Evolutionary conservation across 2,329 filamentous ascomycete species (phyloP).

Genomic region (Aspergillus ochraceus): DNA sequence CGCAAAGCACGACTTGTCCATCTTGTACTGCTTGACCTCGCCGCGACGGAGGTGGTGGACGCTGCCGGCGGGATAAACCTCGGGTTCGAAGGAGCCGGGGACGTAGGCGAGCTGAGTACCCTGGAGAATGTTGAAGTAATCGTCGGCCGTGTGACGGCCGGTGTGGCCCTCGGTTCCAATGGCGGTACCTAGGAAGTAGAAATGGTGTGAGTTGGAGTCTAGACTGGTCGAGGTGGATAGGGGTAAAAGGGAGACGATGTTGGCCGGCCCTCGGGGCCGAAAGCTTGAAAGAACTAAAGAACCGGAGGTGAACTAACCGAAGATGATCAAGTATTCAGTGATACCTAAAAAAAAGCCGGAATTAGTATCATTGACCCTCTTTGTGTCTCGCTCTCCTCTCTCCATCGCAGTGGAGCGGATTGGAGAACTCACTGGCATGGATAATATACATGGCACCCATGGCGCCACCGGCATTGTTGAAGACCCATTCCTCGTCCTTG

Average conservation of each 20-base stretch:
- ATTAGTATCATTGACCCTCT: neutral
- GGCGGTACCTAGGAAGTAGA: conserved; percentile 29
- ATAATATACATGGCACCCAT: conserved; percentile 93
- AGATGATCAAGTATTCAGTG: conserved; percentile 88
- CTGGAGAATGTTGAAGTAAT: conserved; percentile 87
- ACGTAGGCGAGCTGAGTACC: conserved; percentile 41
- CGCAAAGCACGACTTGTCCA: conserved; percentile 39
- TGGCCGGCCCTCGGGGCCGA: neutral
- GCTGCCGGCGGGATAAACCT: conserved; percentile 39
- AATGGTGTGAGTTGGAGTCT: neutral
- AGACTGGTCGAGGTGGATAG: neutral
- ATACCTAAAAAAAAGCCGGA: conserved; percentile 44
- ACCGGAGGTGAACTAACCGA: conserved; percentile 51
- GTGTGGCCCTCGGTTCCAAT: conserved; percentile 81
- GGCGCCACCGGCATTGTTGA: conserved; percentile 87
- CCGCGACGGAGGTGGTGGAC: conserved; percentile 54
- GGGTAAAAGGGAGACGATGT: neutral
- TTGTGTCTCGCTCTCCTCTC: too few relatives aligned
- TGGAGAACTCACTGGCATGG: conserved; percentile 66
- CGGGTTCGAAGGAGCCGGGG: conserved; percentile 38
- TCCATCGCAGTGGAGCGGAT: neutral
- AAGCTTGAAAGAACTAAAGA: neutral
- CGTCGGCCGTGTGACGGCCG: conserved; percentile 85
- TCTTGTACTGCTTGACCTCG: conserved; percentile 71
- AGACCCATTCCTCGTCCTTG: conserved; percentile 77